A percentile compares a stretch with the other conserved stretches of the same genome.
phyloP scores from a whole-genome alignment of 345 rosid species.

The Cochlearia excelsa region DNA sequence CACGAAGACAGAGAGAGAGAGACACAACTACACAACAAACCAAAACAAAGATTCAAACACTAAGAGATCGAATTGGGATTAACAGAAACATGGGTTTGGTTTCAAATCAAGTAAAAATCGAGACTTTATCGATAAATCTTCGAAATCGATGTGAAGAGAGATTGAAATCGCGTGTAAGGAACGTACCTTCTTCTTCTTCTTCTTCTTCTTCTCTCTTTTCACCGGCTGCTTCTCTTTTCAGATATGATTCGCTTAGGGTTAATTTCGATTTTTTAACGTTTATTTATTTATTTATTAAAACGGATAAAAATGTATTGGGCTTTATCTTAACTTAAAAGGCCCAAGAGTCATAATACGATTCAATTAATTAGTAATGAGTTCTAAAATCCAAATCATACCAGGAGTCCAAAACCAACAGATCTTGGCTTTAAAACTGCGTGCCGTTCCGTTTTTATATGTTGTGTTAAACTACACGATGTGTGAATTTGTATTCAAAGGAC shows the following conservation, averaged over 20 bases:
- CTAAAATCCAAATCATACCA: no score
- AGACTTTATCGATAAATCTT: neutral
- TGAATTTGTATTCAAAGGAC: no score
- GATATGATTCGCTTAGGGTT: constrained; percentile 30
- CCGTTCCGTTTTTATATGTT: no score
- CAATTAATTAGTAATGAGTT: no score
- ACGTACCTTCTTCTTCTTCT: constrained; percentile 17
- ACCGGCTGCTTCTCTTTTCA: constrained; percentile 27
- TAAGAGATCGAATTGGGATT: constrained; percentile 4
- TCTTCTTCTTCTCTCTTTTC: constrained; percentile 20
- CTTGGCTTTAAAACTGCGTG: no score
- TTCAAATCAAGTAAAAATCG: constrained; percentile 6
- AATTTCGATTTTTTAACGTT: no score
- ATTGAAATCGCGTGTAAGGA: neutral
- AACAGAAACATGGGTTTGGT: neutral
- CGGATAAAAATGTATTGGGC: constrained; percentile 6
- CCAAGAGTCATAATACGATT: neutral
- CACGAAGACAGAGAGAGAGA: constrained; percentile 33
- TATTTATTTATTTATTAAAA: no score
- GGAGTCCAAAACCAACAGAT: no score
- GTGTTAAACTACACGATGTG: no score
- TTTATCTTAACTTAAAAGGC: constrained; percentile 4
- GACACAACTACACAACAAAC: constrained; percentile 10
- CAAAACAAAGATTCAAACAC: constrained; percentile 2
- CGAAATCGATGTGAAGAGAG: neutral